Conservation (phyloP, 78 protist genomes). For the Emiliania huxleyi region DNA sequence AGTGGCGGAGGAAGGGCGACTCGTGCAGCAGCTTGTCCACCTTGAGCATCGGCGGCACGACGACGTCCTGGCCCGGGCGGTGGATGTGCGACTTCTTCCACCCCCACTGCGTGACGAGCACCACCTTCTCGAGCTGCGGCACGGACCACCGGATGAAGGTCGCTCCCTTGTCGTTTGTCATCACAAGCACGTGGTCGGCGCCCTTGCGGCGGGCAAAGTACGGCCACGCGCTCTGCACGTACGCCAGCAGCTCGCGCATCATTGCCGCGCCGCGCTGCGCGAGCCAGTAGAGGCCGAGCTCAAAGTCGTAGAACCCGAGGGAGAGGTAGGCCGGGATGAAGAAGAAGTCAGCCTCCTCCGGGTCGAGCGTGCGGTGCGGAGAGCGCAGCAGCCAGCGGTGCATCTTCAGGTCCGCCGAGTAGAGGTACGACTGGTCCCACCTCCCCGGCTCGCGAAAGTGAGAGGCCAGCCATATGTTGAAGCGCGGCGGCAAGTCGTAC, state of each 20-base stretch:
- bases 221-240: not conserved
- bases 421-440: conserved; percentile 12
- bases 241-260: not conserved
- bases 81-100: conserved; percentile 2
- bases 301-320: conserved; percentile 1
- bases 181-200: not conserved
- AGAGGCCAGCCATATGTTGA: not conserved
- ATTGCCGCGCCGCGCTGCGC: not conserved
- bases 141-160: conserved; percentile 7
- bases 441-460: not conserved
- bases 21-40: not conserved
- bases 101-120: not conserved
- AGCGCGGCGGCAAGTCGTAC: not conserved
- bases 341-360: conserved; percentile 13
- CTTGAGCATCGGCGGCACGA: conserved; percentile 13
- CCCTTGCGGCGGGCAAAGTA: not conserved
- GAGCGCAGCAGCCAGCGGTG: not conserved
- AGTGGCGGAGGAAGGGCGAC: not conserved
- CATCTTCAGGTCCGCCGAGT: not conserved
- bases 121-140: not conserved
- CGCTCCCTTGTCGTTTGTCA: conserved; percentile 10
- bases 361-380: not conserved
- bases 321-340: not conserved
- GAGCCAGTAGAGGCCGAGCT: not conserved
- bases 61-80: not conserved